Conservation (phyloP, 768 basidiomycete species). For the Flagelloscypha sp. region DNA sequence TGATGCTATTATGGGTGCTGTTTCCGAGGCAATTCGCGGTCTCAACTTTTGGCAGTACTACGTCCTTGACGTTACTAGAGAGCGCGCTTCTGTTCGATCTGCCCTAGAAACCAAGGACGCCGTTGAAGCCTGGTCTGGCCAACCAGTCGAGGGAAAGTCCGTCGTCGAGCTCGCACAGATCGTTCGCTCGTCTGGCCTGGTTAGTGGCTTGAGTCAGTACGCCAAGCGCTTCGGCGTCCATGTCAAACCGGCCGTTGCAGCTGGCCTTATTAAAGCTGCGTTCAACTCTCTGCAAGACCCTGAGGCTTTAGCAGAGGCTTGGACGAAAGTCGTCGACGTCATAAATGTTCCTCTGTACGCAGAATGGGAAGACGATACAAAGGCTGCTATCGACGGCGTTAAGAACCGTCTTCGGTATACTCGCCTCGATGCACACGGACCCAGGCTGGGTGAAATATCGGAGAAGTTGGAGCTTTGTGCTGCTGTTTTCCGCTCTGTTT, state of each 20-base stretch:
- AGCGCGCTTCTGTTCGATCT: constrained; percentile 49
- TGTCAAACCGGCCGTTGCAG: constrained; percentile 57
- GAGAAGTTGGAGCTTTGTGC: constrained; percentile 42
- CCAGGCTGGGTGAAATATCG: constrained; percentile 74
- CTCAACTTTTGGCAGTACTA: constrained; percentile 93
- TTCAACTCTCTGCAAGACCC: constrained; percentile 39
- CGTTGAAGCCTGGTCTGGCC: constrained; percentile 52
- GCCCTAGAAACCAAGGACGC: constrained; percentile 41
- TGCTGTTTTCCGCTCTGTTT: constrained; percentile 1
- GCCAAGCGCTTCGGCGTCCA: constrained; percentile 60
- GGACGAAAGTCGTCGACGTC: constrained; percentile 74
- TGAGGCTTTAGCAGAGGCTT: constrained; percentile 56
- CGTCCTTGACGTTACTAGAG: constrained; percentile 65
- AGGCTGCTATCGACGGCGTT: constrained; percentile 64
- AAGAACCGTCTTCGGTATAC: constrained; percentile 72
- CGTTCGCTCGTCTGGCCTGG: constrained; percentile 41
- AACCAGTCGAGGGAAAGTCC: constrained; percentile 48
- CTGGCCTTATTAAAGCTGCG: constrained; percentile 68
- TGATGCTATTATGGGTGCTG: constrained; percentile 52
- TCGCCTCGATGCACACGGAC: constrained; percentile 75
- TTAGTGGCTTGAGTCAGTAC: constrained; percentile 52
- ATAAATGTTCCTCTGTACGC: constrained; percentile 84
- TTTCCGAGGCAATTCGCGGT: constrained; percentile 50
- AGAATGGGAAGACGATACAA: constrained; percentile 81
- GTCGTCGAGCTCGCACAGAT: constrained; percentile 60